Evolutionary conservation across 805 yeast species (phyloP).

Genomic region (Suhomyces pyralidae): DNA sequence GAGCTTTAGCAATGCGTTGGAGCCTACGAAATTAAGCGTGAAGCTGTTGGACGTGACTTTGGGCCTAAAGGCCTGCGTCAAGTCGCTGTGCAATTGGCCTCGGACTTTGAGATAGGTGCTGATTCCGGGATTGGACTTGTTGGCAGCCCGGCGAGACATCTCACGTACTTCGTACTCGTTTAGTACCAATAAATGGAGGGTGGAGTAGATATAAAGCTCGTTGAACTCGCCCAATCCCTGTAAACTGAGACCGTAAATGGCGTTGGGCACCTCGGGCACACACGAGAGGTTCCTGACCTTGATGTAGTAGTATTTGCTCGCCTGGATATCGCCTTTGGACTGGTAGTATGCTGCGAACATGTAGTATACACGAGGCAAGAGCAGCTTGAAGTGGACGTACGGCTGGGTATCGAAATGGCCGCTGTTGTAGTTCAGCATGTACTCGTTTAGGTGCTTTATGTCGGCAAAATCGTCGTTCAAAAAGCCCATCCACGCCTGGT

Average conservation of each 20-base stretch:
- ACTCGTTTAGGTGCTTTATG: constrained; percentile 24
- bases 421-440: constrained; percentile 34
- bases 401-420: constrained; percentile 31
- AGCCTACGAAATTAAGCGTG: constrained; percentile 13
- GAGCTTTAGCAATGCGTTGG: constrained; percentile 12
- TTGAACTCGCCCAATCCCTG: constrained; percentile 17
- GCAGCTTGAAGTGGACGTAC: constrained; percentile 23
- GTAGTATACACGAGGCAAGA: constrained; percentile 38
- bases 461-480: constrained; percentile 22
- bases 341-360: constrained; percentile 42
- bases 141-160: constrained; percentile 1
- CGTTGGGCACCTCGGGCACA: neutral
- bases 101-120: constrained; percentile 11
- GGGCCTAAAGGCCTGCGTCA: constrained; percentile 13
- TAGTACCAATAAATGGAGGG: constrained; percentile 26
- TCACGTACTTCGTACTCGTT: constrained; percentile 20
- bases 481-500: constrained; percentile 37
- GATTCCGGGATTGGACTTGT: constrained; percentile 1
- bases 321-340: constrained; percentile 28
- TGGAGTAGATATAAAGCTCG: constrained; percentile 29
- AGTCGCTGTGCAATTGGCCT: constrained; percentile 12
- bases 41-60: constrained; percentile 16
- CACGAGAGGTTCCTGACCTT: constrained; percentile 26
- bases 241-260: constrained; percentile 20
- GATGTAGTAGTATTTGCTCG: constrained; percentile 39